These are phyloP conservation scores for Trametes cinnabarina DNA, from an alignment of 768 basidiomycete genomes.

Conservation along the genomic window DNA sequence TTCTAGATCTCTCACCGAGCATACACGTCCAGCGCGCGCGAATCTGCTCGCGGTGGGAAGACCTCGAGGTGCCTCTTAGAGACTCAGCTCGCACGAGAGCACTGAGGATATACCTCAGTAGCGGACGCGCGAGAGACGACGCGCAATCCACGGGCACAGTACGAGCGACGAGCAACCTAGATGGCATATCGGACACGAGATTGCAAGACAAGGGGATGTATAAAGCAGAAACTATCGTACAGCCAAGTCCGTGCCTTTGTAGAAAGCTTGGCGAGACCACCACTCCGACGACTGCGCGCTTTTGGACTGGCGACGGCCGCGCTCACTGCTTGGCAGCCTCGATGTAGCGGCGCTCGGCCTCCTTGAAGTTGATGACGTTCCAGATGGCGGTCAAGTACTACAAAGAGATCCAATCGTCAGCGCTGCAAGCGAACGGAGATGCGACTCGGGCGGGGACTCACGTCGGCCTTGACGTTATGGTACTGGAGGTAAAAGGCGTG, in stretches of 20 bases:
- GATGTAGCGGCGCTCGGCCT: conserved; percentile 65
- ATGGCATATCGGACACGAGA: neutral
- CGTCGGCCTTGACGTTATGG: conserved; percentile 91
- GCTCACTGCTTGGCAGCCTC: conserved; percentile 36
- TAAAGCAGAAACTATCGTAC: neutral
- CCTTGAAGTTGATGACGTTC: conserved; percentile 94
- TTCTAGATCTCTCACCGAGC: too few relatives aligned
- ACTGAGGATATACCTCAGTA: too few relatives aligned
- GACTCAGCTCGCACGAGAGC: too few relatives aligned
- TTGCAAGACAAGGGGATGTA: neutral
- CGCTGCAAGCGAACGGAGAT: neutral
- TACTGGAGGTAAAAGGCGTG: conserved; percentile 60
- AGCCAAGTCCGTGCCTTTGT: neutral
- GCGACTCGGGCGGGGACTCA: conserved; percentile 41
- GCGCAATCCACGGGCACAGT: too few relatives aligned
- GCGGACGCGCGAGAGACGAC: too few relatives aligned
- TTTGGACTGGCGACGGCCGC: neutral
- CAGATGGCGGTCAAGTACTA: conserved; percentile 95
- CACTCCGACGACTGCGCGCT: neutral
- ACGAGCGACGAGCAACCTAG: too few relatives aligned
- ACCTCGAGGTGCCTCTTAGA: too few relatives aligned
- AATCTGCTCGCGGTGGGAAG: too few relatives aligned
- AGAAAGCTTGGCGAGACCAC: neutral
- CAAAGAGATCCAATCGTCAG: neutral
- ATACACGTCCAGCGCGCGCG: too few relatives aligned